phyloP scores from a whole-genome alignment of 176 grass and related monocot species.

The Aegilops speltoides region DNA sequence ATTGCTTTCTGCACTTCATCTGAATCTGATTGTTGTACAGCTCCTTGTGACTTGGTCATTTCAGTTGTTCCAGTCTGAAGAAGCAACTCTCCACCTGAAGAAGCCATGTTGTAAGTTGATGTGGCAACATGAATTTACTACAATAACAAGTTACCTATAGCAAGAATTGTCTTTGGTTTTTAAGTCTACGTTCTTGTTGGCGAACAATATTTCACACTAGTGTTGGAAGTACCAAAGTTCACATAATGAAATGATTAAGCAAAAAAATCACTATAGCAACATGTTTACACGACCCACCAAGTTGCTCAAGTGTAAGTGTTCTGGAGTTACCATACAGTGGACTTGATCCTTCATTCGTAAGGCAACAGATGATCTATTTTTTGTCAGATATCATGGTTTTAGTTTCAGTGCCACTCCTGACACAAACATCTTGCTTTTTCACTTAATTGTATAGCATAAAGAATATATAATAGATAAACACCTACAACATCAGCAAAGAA shows the following conservation, averaged over 20 bases:
- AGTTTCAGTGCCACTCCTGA: neutral
- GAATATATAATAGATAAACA: neutral
- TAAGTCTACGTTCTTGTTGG: neutral
- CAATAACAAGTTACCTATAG: neutral
- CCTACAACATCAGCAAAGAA: neutral
- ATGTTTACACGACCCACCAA: neutral
- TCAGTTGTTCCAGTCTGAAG: slow-evolving; percentile 11
- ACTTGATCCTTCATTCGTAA: slow-evolving; percentile 20
- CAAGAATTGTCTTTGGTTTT: slow-evolving; percentile 2
- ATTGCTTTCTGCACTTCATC: slow-evolving; percentile 15
- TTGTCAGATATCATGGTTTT: slow-evolving; percentile 1
- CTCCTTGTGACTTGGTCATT: slow-evolving; percentile 23
- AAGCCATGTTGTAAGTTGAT: slow-evolving; percentile 25
- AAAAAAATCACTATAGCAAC: neutral
- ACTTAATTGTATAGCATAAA: slow-evolving; percentile 3
- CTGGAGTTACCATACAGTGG: neutral
- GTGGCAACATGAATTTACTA: slow-evolving; percentile 11
- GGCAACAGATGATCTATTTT: slow-evolving; percentile 34
- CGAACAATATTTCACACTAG: neutral
- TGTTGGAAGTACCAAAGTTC: neutral
- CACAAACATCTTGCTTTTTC: neutral
- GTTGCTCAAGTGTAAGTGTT: neutral
- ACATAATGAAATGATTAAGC: slow-evolving; percentile 16
- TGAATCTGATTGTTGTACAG: slow-evolving; percentile 28
- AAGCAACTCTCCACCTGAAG: slow-evolving; percentile 29